phyloP scores from a whole-genome alignment of 169 alveolate species.

The Plasmodium reichenowi region DNA sequence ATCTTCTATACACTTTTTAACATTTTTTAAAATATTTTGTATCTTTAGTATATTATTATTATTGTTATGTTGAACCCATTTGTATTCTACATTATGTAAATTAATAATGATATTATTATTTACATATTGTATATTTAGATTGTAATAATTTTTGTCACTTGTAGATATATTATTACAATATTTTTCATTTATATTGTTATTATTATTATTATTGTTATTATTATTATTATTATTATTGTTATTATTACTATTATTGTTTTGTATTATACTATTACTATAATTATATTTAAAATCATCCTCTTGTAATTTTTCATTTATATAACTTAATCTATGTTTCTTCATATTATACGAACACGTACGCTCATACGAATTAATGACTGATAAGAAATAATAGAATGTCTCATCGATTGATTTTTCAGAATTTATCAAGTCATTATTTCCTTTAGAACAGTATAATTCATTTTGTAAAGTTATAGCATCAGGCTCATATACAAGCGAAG shows the following conservation, averaged over 20 bases:
- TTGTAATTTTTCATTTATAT: slow-evolving; percentile 26
- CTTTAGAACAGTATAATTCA: background rate
- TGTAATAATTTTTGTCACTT: background rate
- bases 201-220: too few species aligned
- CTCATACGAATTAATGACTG: slow-evolving; percentile 32
- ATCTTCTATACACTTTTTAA: slow-evolving; percentile 15
- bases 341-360: slow-evolving; percentile 47
- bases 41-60: slow-evolving; percentile 39
- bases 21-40: slow-evolving; percentile 19
- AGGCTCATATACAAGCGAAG: background rate
- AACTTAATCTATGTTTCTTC: slow-evolving; percentile 24
- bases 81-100: slow-evolving; percentile 2
- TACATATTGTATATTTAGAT: background rate
- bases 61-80: background rate
- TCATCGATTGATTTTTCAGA: slow-evolving; percentile 39
- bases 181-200: too few species aligned
- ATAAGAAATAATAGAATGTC: slow-evolving; percentile 33
- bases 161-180: too few species aligned
- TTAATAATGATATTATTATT: slow-evolving; percentile 17
- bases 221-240: too few species aligned
- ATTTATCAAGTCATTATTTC: slow-evolving; percentile 13
- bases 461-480: background rate
- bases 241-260: too few species aligned
- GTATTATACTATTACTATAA: too few species aligned
- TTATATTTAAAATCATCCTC: slow-evolving; percentile 20